Percentiles rank a stretch among this genome's conserved stretches.
phyloP scores from a whole-genome alignment of 2,329 filamentous ascomycete species.

The Neophaeococcomyces aloes region DNA sequence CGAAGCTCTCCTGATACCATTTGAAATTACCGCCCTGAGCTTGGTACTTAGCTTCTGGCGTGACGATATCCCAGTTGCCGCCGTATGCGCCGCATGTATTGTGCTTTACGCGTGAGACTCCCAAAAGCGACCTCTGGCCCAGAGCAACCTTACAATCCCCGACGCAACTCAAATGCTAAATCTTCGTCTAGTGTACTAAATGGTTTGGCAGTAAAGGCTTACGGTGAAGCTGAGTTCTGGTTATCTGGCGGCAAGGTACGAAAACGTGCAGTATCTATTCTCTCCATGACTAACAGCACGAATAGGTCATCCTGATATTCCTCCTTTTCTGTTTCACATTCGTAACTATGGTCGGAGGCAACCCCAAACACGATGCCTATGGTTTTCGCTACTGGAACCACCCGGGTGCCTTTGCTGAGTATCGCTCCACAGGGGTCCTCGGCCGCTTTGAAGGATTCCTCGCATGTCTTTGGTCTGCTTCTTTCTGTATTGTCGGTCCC shows the following conservation, averaged over 20 bases:
- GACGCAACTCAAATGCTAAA: background rate
- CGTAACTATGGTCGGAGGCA: constrained; percentile 68
- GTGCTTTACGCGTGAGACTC: constrained; percentile 29
- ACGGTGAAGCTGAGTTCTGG: constrained; percentile 58
- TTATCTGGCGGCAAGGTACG: constrained; percentile 57
- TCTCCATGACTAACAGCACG: constrained; percentile 31
- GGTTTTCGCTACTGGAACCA: constrained; percentile 56
- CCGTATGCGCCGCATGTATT: constrained; percentile 29
- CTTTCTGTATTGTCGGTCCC: constrained; percentile 55
- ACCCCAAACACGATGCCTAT: constrained; percentile 57
- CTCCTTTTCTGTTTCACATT: constrained; percentile 51
- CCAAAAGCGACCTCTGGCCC: constrained; percentile 6
- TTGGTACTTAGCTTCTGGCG: constrained; percentile 33
- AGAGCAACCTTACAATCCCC: background rate
- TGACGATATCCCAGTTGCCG: constrained; percentile 29
- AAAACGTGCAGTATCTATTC: constrained; percentile 40
- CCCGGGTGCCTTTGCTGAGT: constrained; percentile 55
- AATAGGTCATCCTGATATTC: constrained; percentile 23
- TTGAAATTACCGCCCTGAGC: constrained; percentile 34
- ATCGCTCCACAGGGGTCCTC: constrained; percentile 50
- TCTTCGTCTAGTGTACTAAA: constrained; percentile 43
- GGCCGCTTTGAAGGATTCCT: constrained; percentile 45
- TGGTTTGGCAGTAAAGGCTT: constrained; percentile 56
- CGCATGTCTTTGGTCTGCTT: constrained; percentile 60
- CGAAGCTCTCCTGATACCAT: constrained; percentile 30